Evolutionary conservation across 2,329 filamentous ascomycete genomes (phyloP).

Genomic region (Spiromastix sp.): DNA sequence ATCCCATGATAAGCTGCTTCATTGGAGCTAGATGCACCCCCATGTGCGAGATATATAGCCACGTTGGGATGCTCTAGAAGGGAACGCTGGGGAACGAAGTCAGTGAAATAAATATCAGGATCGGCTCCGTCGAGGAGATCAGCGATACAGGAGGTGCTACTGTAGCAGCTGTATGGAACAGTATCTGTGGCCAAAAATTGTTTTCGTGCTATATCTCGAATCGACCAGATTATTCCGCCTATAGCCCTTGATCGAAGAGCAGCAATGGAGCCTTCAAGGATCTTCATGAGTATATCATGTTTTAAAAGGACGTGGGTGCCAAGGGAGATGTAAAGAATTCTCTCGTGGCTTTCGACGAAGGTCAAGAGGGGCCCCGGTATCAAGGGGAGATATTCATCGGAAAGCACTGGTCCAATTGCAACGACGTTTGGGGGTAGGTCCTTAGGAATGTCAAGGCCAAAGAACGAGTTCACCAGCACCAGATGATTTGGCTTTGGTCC

Average conservation of each 20-base stretch:
- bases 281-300: slow-evolving; percentile 19
- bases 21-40: slow-evolving; percentile 33
- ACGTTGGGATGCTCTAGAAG: slow-evolving; percentile 28
- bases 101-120: no score
- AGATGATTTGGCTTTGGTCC: slow-evolving; percentile 32
- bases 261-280: slow-evolving; percentile 23
- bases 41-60: slow-evolving; percentile 32
- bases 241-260: slow-evolving; percentile 19
- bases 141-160: no score
- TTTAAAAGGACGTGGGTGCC: slow-evolving; percentile 33
- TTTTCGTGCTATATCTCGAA: no score
- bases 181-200: no score
- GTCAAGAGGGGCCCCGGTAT: slow-evolving; percentile 11
- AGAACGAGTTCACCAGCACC: slow-evolving; percentile 36
- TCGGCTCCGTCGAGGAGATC: no score
- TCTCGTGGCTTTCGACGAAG: slow-evolving; percentile 23
- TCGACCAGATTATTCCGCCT: slow-evolving; percentile 33
- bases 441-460: slow-evolving; percentile 32
- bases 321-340: slow-evolving; percentile 32
- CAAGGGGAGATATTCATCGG: slow-evolving; percentile 24
- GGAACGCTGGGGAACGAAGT: slow-evolving; percentile 34
- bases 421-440: slow-evolving; percentile 33
- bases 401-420: slow-evolving; percentile 32
- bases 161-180: no score
- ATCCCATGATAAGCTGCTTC: slow-evolving; percentile 33